A percentile compares a stretch with the other conserved stretches of the same genome.
Conservation (phyloP, 495 filamentous ascomycete species). For the Talaromyces wortmannii region DNA sequence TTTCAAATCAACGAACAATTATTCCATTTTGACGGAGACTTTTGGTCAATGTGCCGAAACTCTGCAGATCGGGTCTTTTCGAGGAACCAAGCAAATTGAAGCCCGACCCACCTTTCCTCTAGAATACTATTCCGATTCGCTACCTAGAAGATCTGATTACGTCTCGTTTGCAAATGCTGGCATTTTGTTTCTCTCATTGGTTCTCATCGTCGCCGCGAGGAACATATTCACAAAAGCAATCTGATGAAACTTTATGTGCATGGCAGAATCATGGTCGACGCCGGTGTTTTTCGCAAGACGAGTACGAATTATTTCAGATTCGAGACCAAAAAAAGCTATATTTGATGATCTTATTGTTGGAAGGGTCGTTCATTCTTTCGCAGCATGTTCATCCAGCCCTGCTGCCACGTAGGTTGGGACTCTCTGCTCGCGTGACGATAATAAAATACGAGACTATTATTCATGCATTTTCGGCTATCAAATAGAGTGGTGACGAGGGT, state of each 20-base stretch:
- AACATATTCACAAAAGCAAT: slow-evolving; percentile 10
- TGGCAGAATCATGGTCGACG: slow-evolving; percentile 12
- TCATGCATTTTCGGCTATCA: too few species aligned
- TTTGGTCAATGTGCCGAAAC: background rate
- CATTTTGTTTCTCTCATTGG: slow-evolving; percentile 11
- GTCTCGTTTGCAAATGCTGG: slow-evolving; percentile 2
- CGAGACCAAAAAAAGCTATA: background rate
- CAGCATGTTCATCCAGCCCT: too few species aligned
- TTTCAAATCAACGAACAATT: background rate
- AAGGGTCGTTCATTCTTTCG: too few species aligned
- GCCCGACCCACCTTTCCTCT: slow-evolving; percentile 1
- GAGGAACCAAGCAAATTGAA: slow-evolving; percentile 1
- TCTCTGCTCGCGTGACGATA: too few species aligned
- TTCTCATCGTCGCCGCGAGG: slow-evolving; percentile 7
- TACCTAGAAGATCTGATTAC: slow-evolving; percentile 1
- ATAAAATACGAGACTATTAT: too few species aligned
- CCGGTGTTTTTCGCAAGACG: slow-evolving; percentile 10
- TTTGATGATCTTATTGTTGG: too few species aligned
- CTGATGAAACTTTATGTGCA: slow-evolving; percentile 5
- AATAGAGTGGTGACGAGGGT: too few species aligned
- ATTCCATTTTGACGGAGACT: slow-evolving; percentile 2
- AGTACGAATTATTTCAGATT: slow-evolving; percentile 13
- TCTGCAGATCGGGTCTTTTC: slow-evolving; percentile 1
- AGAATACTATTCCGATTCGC: slow-evolving; percentile 1
- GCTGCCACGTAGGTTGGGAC: too few species aligned